These are phyloP conservation scores for Xerocomellus chrysenteron DNA, from an alignment of 768 basidiomycete genomes.

Conservation along the genomic window DNA sequence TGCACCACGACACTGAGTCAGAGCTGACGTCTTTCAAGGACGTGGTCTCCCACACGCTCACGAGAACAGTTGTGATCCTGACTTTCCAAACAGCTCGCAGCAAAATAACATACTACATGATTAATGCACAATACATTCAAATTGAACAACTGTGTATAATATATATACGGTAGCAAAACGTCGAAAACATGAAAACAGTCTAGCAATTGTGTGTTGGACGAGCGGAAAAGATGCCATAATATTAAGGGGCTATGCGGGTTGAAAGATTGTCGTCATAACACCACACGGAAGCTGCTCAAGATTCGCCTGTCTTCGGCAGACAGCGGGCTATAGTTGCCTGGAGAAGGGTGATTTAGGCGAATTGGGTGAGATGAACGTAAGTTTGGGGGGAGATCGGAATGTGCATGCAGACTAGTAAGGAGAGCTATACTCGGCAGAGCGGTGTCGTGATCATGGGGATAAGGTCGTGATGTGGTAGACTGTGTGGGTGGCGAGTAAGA, in stretches of 20 bases:
- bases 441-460: slow-evolving; percentile 2
- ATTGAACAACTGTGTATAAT: background rate
- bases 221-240: background rate
- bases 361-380: slow-evolving; percentile 11
- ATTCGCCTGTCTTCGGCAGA: slow-evolving; percentile 58
- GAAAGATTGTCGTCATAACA: slow-evolving; percentile 35
- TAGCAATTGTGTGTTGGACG: background rate
- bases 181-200: background rate
- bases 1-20: background rate
- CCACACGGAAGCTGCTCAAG: slow-evolving; percentile 55
- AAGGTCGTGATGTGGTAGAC: slow-evolving; percentile 1
- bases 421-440: slow-evolving; percentile 26
- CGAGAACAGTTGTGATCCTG: too few relatives aligned
- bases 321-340: slow-evolving; percentile 38
- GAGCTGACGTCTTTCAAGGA: background rate
- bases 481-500: slow-evolving; percentile 3
- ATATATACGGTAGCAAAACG: slow-evolving; percentile 5
- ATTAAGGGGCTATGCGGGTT: background rate
- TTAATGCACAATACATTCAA: slow-evolving; percentile 2
- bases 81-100: background rate
- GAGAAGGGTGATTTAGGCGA: slow-evolving; percentile 24
- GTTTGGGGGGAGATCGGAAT: background rate
- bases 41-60: background rate
- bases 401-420: slow-evolving; percentile 8
- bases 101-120: background rate